A percentile compares a stretch with the other conserved stretches of the same genome.
These are phyloP conservation scores for Rhizophora mangle DNA, from an alignment of 345 rosid genomes.

Conservation along the genomic window DNA sequence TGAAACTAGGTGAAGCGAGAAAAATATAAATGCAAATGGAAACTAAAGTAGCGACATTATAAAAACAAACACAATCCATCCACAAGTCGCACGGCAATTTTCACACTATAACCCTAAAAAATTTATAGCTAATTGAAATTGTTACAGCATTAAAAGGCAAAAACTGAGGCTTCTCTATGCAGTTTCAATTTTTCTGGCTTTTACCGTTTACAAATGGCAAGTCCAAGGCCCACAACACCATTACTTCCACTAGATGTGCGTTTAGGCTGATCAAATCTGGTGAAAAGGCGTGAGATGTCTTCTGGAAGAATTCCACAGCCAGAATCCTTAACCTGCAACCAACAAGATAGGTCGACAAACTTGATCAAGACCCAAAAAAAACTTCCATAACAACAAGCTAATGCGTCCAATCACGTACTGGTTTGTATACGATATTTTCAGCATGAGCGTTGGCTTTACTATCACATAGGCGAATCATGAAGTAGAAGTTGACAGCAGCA, in stretches of 20 bases:
- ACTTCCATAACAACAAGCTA: not conserved
- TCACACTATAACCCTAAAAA: not conserved
- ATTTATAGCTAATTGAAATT: not conserved
- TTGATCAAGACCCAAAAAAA: not conserved
- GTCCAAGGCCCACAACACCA: constrained; percentile 77
- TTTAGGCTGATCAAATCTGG: constrained; percentile 58
- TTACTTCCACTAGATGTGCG: constrained; percentile 46
- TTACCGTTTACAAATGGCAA: constrained; percentile 89
- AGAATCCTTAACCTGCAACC: constrained; percentile 71
- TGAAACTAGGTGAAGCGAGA: not conserved
- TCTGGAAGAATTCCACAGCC: constrained; percentile 81
- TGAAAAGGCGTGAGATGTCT: constrained; percentile 65
- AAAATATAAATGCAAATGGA: not conserved
- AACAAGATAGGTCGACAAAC: constrained; percentile 14
- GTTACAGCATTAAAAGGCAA: not conserved
- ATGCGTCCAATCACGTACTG: not conserved
- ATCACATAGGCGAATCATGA: not conserved
- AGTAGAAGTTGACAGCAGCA: no score
- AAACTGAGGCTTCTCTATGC: not conserved
- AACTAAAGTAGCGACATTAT: not conserved
- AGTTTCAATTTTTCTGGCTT: constrained; percentile 7
- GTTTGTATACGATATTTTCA: not conserved
- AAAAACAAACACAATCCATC: not conserved
- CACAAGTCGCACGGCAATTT: not conserved
- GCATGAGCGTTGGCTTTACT: not conserved